Conservation (phyloP, 208 protist genomes). For the Trypanosoma caninum region DNA sequence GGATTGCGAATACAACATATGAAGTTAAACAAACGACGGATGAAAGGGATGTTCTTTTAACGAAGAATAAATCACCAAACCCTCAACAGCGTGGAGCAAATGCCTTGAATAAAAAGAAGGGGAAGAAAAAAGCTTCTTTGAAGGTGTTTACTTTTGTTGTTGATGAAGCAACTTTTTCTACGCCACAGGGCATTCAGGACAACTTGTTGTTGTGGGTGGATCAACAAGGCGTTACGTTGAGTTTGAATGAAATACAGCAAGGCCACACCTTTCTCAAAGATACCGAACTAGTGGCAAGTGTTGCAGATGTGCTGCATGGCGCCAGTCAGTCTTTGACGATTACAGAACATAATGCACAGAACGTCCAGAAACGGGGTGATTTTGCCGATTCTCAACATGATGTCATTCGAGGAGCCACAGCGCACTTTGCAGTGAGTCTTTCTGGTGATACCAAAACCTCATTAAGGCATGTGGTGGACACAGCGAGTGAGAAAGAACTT, state of each 20-base stretch:
- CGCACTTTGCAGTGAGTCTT: not conserved
- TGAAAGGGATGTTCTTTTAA: too few relatives aligned
- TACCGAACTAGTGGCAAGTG: not conserved
- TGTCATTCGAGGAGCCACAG: not conserved
- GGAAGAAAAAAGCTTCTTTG: not conserved
- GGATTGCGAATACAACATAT: not conserved
- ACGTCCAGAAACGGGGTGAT: not conserved
- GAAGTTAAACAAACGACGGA: not conserved
- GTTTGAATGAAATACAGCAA: not conserved
- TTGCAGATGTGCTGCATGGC: not conserved
- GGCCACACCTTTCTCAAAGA: not conserved
- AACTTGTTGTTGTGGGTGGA: slow-evolving; percentile 14
- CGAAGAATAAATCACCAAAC: too few relatives aligned
- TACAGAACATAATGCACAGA: too few relatives aligned
- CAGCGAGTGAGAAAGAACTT: too few relatives aligned
- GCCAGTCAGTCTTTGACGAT: too few relatives aligned
- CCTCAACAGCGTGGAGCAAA: not conserved
- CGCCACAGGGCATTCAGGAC: slow-evolving; percentile 2
- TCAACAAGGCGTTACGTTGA: slow-evolving; percentile 4
- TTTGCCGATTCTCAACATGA: not conserved
- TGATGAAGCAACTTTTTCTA: not conserved
- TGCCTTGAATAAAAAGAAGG: not conserved
- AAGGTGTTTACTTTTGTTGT: not conserved
- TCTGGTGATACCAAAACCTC: too few relatives aligned
- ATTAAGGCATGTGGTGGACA: too few relatives aligned